Conservation (phyloP, 768 basidiomycete genomes). For the Flagelloscypha sp. region DNA sequence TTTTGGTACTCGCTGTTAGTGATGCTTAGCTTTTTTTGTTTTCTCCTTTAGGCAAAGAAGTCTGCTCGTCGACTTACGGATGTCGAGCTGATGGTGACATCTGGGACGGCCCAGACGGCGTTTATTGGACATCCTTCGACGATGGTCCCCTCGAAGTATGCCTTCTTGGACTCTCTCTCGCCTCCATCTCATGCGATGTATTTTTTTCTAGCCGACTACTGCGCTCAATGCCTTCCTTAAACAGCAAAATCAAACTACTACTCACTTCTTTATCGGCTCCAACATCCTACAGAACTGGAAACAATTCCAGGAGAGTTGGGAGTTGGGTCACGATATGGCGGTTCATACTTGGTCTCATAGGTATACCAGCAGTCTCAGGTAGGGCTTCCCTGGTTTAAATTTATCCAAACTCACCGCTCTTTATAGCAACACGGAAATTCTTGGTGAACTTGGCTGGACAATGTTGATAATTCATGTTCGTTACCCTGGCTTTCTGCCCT, state of each 20-base stretch:
- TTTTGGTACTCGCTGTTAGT: no score
- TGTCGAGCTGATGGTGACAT: conserved; percentile 56
- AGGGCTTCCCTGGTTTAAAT: no score
- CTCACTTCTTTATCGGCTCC: conserved; percentile 85
- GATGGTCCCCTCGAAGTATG: conserved; percentile 62
- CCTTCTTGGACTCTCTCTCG: no score
- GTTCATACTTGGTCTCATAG: conserved; percentile 69
- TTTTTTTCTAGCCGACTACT: conserved; percentile 21
- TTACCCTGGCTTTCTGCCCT: no score
- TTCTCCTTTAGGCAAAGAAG: conserved; percentile 35
- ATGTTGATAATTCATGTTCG: conserved; percentile 71
- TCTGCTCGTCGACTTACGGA: conserved; percentile 75
- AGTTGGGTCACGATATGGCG: conserved; percentile 36
- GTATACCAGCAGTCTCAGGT: conserved; percentile 78
- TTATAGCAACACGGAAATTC: no score
- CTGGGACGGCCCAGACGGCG: conserved; percentile 70
- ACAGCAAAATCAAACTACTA: conserved; percentile 58
- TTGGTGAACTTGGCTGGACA: conserved; percentile 74
- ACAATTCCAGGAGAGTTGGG: conserved; percentile 47
- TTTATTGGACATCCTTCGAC: conserved; percentile 64
- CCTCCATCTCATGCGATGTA: no score
- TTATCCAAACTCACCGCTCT: no score
- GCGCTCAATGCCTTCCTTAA: conserved; percentile 59
- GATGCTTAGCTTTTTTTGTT: conserved; percentile 38
- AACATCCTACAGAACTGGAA: conserved; percentile 58